phyloP scores from a whole-genome alignment of 1,284 basidiomycete genomes.

The Tylopilus sp. region DNA sequence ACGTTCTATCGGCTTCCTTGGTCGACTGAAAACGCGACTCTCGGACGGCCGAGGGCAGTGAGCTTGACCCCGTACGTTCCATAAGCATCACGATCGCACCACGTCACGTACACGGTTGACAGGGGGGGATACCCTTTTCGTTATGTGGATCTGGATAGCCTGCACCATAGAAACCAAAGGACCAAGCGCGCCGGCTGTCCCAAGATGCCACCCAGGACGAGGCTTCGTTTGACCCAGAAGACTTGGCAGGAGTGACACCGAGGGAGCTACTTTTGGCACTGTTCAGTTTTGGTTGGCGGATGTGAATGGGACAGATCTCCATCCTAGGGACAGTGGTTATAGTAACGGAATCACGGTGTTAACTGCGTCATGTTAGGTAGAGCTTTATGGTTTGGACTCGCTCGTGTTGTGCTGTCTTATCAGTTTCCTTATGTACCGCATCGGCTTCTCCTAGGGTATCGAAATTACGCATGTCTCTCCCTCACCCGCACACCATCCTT shows the following conservation, averaged over 20 bases:
- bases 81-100: background rate
- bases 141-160: background rate
- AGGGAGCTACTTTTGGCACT: background rate
- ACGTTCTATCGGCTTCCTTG: slow-evolving; percentile 62
- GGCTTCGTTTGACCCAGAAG: background rate
- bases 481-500: slow-evolving; percentile 50
- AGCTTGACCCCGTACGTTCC: slow-evolving; percentile 9
- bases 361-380: no score
- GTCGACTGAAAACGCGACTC: slow-evolving; percentile 30
- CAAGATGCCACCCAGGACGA: background rate
- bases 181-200: background rate
- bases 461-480: slow-evolving; percentile 23
- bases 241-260: no score
- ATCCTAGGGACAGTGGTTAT: no score
- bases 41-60: slow-evolving; percentile 12
- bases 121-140: background rate
- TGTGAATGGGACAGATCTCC: background rate
- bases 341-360: no score
- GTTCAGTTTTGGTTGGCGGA: background rate
- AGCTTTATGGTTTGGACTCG: no score
- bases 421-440: no score
- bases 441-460: no score
- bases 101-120: background rate
- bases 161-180: background rate
- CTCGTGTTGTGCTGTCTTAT: no score